Percentiles rank a stretch among this genome's conserved stretches.
These are phyloP conservation scores for baker's yeast (Saccharomyces cerevisiae) DNA, from an alignment of 805 yeast species.

Conservation along the genomic window DNA sequence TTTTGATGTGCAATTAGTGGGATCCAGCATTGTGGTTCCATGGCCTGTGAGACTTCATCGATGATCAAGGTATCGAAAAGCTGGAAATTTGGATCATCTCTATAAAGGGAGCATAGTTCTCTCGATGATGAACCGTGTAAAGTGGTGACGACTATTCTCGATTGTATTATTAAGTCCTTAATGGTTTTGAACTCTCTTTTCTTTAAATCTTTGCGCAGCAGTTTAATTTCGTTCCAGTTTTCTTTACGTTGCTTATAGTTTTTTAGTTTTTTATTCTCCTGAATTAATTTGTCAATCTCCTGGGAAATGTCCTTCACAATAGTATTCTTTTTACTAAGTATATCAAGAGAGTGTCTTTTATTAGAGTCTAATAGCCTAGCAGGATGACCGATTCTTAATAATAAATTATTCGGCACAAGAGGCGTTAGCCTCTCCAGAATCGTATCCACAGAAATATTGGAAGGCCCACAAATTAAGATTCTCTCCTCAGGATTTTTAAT, in stretches of 20 bases:
- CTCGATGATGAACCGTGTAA: constrained; percentile 81
- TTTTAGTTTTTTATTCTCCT: constrained; percentile 51
- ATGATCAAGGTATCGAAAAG: constrained; percentile 76
- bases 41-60: constrained; percentile 90
- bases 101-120: constrained; percentile 51
- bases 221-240: constrained; percentile 61
- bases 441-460: constrained; percentile 87
- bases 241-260: constrained; percentile 55
- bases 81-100: constrained; percentile 21
- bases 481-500: constrained; percentile 37
- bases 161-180: constrained; percentile 45
- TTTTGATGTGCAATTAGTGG: constrained; percentile 65
- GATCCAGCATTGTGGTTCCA: constrained; percentile 96
- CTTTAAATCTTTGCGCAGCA: constrained; percentile 60
- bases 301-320: constrained; percentile 58
- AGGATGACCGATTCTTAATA: constrained; percentile 90
- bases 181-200: constrained; percentile 57
- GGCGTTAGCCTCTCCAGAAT: constrained; percentile 64
- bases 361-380: constrained; percentile 64
- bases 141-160: constrained; percentile 72
- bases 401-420: constrained; percentile 36
- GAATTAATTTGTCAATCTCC: constrained; percentile 60
- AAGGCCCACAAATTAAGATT: constrained; percentile 86
- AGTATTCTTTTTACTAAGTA: constrained; percentile 49
- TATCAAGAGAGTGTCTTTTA: constrained; percentile 66